Percentiles rank a stretch among this genome's conserved stretches.
Evolutionary conservation across 2,329 filamentous ascomycete genomes (phyloP).

Genomic region (Myriosclerotinia duriaeana): DNA sequence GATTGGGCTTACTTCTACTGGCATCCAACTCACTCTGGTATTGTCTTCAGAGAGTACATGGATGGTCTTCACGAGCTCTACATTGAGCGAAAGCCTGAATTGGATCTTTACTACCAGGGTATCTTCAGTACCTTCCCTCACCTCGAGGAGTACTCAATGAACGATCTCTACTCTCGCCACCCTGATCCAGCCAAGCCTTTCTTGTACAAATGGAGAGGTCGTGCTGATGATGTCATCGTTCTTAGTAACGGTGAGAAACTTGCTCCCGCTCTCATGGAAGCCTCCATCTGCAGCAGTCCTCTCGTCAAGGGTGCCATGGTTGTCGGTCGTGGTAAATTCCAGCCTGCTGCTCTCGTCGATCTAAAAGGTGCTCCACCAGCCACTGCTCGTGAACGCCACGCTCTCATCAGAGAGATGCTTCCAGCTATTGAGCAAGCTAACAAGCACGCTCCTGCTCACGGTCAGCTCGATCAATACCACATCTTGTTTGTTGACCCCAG

Average conservation of each 20-base stretch:
- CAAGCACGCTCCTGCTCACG: slow-evolving; percentile 36
- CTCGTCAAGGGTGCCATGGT: slow-evolving; percentile 42
- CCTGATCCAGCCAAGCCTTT: slow-evolving; percentile 28
- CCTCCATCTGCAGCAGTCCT: slow-evolving; percentile 41
- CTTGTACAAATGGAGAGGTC: slow-evolving; percentile 27
- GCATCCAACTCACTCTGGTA: slow-evolving; percentile 29
- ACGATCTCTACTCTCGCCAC: slow-evolving; percentile 28
- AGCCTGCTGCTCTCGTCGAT: slow-evolving; percentile 28
- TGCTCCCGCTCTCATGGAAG: slow-evolving; percentile 45
- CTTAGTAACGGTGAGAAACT: slow-evolving; percentile 47
- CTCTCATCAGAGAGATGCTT: slow-evolving; percentile 36
- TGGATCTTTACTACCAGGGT: slow-evolving; percentile 28
- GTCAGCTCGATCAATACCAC: slow-evolving; percentile 35
- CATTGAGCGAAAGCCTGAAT: slow-evolving; percentile 24
- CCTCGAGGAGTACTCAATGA: slow-evolving; percentile 28
- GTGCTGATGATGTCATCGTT: slow-evolving; percentile 29
- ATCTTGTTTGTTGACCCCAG: slow-evolving; percentile 39
- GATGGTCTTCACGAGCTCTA: slow-evolving; percentile 28
- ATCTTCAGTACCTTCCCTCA: slow-evolving; percentile 29
- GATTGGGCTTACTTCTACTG: slow-evolving; percentile 36
- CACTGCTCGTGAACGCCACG: slow-evolving; percentile 18
- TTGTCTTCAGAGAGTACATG: slow-evolving; percentile 24
- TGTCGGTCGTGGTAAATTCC: slow-evolving; percentile 38
- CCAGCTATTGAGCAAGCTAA: slow-evolving; percentile 41
- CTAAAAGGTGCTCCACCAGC: slow-evolving; percentile 14